Base-by-base conservation (phyloP, 306 rosid species). In the Bauhinia variegata region DNA sequence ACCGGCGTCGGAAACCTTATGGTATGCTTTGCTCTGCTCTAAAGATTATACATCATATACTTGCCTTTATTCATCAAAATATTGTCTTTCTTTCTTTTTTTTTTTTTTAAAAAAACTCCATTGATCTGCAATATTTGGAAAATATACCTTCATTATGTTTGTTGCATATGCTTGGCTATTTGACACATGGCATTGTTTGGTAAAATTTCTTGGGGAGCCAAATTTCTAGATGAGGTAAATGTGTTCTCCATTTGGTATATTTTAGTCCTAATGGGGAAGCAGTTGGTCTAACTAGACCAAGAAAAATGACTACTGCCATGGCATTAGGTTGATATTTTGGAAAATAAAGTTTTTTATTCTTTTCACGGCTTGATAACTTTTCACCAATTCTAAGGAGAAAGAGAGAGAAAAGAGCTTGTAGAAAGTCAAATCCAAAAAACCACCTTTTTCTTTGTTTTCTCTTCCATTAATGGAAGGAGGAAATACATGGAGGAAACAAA, bases 1-100 rank as follows among this genome's bases (percentile, higher is more conserved):
- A 33, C 84, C 11, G 84, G 83, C 1, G 85, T 86, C 6, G 99
- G 97, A 14, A 93, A 93, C 60, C 54, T 93, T 7, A 13, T 90
- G 97, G 99, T 93, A 87, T n/a, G 78, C 55, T 28, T 14, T 10
- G 19, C 16, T n/a, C n/a, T n/a, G n/a, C n/a, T n/a, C n/a, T n/a
- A n/a, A n/a, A 62, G 11, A 56, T n/a, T n/a, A 19, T 62, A 31
- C 16, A 0, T 31, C 2, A 1, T 48, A 58, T 53, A 33, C 17
- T 55, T 67, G 36, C 6, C 6, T 75, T 65, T 54, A 69, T 55
- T 38, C 16, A n/a, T 17, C 43, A 44, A 54, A 0, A 19, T 9
- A n/a, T n/a, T n/a, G n/a, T n/a, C n/a, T n/a, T n/a, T n/a, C n/a
- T n/a, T n/a, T n/a, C n/a, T 10, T 18, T 23, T 0, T 37, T 12